These are phyloP conservation scores for Sphaerulina populicola DNA, from an alignment of 2,329 filamentous ascomycete genomes.

Conservation along the genomic window DNA sequence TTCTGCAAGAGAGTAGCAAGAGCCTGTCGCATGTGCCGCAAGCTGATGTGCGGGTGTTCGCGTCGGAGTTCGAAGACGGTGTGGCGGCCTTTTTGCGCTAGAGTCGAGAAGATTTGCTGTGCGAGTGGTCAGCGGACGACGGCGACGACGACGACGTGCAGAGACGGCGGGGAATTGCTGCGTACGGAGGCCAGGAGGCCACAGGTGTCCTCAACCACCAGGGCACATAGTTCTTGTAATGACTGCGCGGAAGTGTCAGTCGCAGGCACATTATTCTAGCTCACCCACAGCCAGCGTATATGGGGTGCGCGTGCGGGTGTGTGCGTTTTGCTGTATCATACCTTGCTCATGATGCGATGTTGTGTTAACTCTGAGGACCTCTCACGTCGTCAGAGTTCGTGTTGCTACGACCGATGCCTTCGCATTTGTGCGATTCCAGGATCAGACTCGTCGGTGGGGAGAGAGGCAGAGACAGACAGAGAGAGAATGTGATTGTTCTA, in stretches of 20 bases:
- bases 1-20: conserved; percentile 81
- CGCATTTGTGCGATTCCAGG: conserved; percentile 24
- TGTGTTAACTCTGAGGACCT: conserved; percentile 30
- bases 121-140: conserved; percentile 9
- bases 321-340: conserved; percentile 4
- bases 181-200: conserved; percentile 87
- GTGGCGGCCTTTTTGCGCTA: conserved; percentile 72
- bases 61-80: conserved; percentile 56
- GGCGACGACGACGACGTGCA: background rate
- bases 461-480: background rate
- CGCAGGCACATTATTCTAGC: conserved; percentile 14
- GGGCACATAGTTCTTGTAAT: conserved; percentile 77
- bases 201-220: conserved; percentile 80
- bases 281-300: background rate
- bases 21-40: conserved; percentile 70
- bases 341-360: conserved; percentile 10
- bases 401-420: conserved; percentile 26
- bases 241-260: conserved; percentile 48
- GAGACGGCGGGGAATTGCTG: conserved; percentile 16
- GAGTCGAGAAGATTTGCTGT: conserved; percentile 74
- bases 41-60: conserved; percentile 62
- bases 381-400: conserved; percentile 32
- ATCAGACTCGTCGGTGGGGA: background rate
- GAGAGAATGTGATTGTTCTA: no score
- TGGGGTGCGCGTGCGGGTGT: background rate